Evolutionary conservation across 1,284 basidiomycete species (phyloP).

Genomic region (Stereum hirsutum): DNA sequence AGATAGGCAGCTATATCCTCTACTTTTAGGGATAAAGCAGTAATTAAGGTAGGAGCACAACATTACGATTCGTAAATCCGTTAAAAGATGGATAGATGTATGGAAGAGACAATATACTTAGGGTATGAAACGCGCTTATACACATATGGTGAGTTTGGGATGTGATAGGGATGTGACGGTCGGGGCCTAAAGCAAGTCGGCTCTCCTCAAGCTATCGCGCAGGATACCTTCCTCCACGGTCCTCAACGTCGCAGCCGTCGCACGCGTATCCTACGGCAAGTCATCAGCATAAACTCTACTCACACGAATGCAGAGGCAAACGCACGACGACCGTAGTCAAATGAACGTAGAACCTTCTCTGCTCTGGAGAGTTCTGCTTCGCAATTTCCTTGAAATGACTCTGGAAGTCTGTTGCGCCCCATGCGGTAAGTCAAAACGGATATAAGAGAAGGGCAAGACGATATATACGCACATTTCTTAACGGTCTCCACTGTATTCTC

Average conservation of each 20-base stretch:
- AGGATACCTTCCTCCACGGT: constrained; percentile 40
- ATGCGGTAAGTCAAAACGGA: not conserved
- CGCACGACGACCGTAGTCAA: constrained; percentile 66
- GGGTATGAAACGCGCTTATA: too few relatives aligned
- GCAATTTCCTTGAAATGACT: constrained; percentile 32
- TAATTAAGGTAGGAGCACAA: too few relatives aligned
- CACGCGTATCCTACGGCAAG: constrained; percentile 46
- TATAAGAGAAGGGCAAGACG: not conserved
- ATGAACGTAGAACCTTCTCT: constrained; percentile 61
- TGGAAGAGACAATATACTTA: not conserved
- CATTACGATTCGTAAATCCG: not conserved
- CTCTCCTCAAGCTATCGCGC: constrained; percentile 40
- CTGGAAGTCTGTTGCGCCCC: constrained; percentile 23
- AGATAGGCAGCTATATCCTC: too few relatives aligned
- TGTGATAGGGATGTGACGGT: not conserved
- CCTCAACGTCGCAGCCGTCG: constrained; percentile 56
- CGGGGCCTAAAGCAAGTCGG: constrained; percentile 38
- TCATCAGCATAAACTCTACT: too few relatives aligned
- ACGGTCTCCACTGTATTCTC: constrained; percentile 25
- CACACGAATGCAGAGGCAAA: constrained; percentile 9
- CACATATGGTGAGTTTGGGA: not conserved
- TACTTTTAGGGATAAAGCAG: too few relatives aligned
- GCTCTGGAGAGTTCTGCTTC: constrained; percentile 27
- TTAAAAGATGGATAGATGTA: not conserved
- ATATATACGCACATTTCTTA: constrained; percentile 22